Evolutionary conservation across 805 yeast species (phyloP), one percentile per base, ranked within the genome.

Genomic region (Tetrapisispora arboricola): DNA sequence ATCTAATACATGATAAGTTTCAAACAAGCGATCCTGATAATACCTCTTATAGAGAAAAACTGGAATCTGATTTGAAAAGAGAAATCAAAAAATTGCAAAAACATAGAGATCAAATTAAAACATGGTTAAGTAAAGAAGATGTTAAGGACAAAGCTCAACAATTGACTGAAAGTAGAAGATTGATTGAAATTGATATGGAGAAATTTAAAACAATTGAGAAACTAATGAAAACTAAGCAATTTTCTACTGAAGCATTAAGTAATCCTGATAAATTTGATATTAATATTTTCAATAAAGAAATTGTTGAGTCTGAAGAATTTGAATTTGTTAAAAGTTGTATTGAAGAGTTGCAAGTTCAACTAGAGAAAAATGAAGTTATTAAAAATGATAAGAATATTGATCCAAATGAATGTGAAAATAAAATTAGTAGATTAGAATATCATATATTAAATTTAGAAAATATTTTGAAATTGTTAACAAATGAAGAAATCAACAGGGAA

Each of bases 21-120:
- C 81, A 78, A 61, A 72, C 73, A 38, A 77, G 94, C 37, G 88
- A 86, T 47, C 54, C 63, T 4, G 44, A 49, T 18, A 82, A 82
- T 52, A 82, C 76, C 49, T 78, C 95, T 3, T 95, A 88, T 60
- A 84, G 90, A 66, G 97, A 90, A 60, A 90, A 90, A 61, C 71
- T 92, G 44, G 98, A 92, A 60, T 73, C 78, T 45, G 98, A 90
- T 59, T 70, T 90, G 58, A 88, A 92, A 66, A 80, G 92, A 54
- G 97, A 92, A 62, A 88, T 92, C 63, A 90, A 92, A 64, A 90
- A 87, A 62, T 71, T 90, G 43, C 98, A 90, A 60, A 77, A 95
- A 59, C 78, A 82, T 52, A 75, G 97, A 58, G 98, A 90, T 62
- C 97, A 87, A 66, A 84, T 90, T 53, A 90, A 90, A 65, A 83